Evolutionary conservation across 2,329 filamentous ascomycete genomes (phyloP), one percentile per base, ranked within the genome.

Genomic region (Botrytis fabae): DNA sequence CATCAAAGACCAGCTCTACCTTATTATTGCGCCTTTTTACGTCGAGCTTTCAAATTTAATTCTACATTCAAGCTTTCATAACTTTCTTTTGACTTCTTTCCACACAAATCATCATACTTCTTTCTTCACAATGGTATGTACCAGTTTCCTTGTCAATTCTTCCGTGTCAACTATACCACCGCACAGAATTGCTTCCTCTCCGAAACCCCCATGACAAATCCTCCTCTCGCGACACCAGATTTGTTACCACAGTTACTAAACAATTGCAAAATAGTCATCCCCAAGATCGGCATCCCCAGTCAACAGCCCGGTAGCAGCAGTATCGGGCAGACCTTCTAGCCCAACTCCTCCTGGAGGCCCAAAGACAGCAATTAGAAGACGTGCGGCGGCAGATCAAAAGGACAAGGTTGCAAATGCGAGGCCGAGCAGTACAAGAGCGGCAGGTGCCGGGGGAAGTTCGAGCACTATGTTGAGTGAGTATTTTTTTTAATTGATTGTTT

Each of bases 381-480:
- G 96, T 82, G 95, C 96, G 61, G 96, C 96, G 44, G 95, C 95
- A 80, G 96, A 98, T 83, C 93, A 97, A 86, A 97, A 97, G 85
- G 96, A 98, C 85, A 96, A 97, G 85, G 90, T 95, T 79, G 95
- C 95, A 81, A 99, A 97, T 92, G 92, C 90, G 77, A 89, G 96
- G 79, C 96, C 96, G 69, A 93, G 91, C 83, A 97, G 93, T 86
- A 99, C 96, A 78, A 90, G 96, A 80, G 91, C 95, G 57, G 96
- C 96, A 48, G 96, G 96, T 79, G 96, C 96, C 28, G 96, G 96
- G 78, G 96, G 96, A 77, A 98, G 94, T 82, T 97, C 92, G 84
- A 97, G 94, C 86, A 99, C 96, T 70, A 99, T 99, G 96, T 88
- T 99, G 86, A 95, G 95, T 94, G 92, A 78, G 92, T 89, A 54